Evolutionary conservation across 495 filamentous ascomycete species (phyloP).

Genomic region (Darksidea phi): DNA sequence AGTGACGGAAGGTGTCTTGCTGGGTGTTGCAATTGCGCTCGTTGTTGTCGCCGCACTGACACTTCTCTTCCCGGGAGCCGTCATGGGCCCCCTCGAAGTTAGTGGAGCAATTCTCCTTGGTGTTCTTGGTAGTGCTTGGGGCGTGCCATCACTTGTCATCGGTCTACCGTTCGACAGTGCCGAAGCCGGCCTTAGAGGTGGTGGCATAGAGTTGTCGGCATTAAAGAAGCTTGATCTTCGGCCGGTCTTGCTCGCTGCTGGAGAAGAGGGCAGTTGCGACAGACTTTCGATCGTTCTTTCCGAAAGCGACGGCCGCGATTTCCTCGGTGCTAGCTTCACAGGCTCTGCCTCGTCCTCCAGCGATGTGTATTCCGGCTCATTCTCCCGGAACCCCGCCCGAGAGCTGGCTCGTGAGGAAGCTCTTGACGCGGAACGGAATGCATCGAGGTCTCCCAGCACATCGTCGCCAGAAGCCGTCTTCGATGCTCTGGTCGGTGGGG

Average conservation of each 20-base stretch:
- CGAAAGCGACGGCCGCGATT: slow-evolving; percentile 57
- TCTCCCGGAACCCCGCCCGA: slow-evolving; percentile 32
- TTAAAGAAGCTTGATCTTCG: slow-evolving; percentile 63
- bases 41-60: slow-evolving; percentile 36
- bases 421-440: slow-evolving; percentile 34
- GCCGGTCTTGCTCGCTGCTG: slow-evolving; percentile 49
- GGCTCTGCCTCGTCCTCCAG: slow-evolving; percentile 23
- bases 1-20: slow-evolving; percentile 9
- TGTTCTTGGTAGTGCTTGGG: slow-evolving; percentile 42
- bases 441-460: slow-evolving; percentile 33
- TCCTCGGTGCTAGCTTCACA: slow-evolving; percentile 27
- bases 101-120: slow-evolving; percentile 11
- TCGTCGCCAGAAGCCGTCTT: slow-evolving; percentile 21
- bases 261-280: slow-evolving; percentile 63
- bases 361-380: slow-evolving; percentile 24
- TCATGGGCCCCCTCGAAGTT: slow-evolving; percentile 22
- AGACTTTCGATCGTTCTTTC: slow-evolving; percentile 70
- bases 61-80: slow-evolving; percentile 36
- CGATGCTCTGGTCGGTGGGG: background rate
- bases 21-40: slow-evolving; percentile 12
- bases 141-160: slow-evolving; percentile 52
- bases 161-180: slow-evolving; percentile 52
- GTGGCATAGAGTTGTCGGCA: slow-evolving; percentile 56
- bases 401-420: slow-evolving; percentile 28
- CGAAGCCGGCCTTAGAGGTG: slow-evolving; percentile 56